These are phyloP conservation scores for Phellopilus nigrolimitatus DNA, from an alignment of 1,284 basidiomycete species.

Conservation along the genomic window DNA sequence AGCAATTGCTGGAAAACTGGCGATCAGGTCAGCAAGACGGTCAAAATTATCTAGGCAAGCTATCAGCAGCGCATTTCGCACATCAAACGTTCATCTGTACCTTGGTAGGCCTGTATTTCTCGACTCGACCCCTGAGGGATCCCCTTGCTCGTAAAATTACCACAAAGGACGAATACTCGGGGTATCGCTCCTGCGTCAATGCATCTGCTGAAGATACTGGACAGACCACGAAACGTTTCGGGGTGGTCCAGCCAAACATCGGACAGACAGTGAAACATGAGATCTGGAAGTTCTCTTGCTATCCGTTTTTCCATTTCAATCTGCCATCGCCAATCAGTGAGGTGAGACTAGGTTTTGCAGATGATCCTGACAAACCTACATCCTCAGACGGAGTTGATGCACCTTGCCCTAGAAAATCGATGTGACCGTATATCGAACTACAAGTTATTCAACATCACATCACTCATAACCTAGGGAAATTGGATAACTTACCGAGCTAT, in stretches of 20 bases:
- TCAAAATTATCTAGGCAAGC: conserved; percentile 72
- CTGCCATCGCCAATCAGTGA: conserved; percentile 31
- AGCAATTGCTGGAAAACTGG: conserved; percentile 73
- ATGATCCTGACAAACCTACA: conserved; percentile 41
- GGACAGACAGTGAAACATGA: conserved; percentile 93
- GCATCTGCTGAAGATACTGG: conserved; percentile 88
- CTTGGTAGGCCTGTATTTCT: conserved; percentile 81
- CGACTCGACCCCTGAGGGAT: conserved; percentile 74
- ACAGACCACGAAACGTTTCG: conserved; percentile 73
- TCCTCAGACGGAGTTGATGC: conserved; percentile 91
- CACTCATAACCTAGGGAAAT: conserved; percentile 9
- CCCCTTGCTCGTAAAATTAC: conserved; percentile 87
- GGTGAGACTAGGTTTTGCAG: conserved; percentile 1
- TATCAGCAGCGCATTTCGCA: not conserved
- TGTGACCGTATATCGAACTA: conserved; percentile 88
- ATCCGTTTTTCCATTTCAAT: conserved; percentile 56
- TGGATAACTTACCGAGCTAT: conserved; percentile 60
- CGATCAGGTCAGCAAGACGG: conserved; percentile 78
- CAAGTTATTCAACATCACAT: conserved; percentile 2
- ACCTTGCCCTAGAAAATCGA: conserved; percentile 93
- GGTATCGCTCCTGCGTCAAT: conserved; percentile 84
- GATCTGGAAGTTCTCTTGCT: conserved; percentile 60
- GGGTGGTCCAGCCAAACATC: conserved; percentile 95
- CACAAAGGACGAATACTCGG: conserved; percentile 87
- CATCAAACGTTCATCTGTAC: conserved; percentile 35